phyloP scores from a whole-genome alignment of 2,329 filamentous ascomycete genomes.

The Fusarium nematophilum region DNA sequence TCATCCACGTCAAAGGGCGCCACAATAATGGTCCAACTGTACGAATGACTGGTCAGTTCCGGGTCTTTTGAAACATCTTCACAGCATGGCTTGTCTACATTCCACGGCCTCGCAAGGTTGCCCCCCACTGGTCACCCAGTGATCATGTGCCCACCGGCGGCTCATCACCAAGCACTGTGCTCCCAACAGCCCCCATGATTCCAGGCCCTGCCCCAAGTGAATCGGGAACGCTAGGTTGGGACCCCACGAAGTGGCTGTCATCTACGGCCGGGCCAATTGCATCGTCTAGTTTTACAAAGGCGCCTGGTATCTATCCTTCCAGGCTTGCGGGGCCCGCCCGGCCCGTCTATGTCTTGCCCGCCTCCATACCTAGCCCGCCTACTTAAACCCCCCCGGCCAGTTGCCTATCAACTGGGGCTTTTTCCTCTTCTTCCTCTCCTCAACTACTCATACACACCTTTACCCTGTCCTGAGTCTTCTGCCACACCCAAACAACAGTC shows the following conservation, averaged over 20 bases:
- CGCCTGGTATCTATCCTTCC: constrained; percentile 36
- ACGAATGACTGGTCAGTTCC: constrained; percentile 23
- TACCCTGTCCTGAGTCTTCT: constrained; percentile 22
- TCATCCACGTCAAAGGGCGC: constrained; percentile 13
- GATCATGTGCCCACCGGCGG: constrained; percentile 32
- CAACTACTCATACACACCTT: constrained; percentile 7
- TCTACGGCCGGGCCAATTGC: constrained; percentile 23
- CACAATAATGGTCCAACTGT: constrained; percentile 12
- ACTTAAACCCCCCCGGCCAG: constrained; percentile 32
- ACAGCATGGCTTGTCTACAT: constrained; percentile 32
- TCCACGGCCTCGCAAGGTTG: constrained; percentile 18
- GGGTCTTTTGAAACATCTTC: constrained; percentile 12
- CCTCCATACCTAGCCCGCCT: constrained; percentile 22
- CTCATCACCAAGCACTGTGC: constrained; percentile 34
- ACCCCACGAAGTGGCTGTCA: constrained; percentile 33
- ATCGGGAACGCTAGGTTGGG: constrained; percentile 18
- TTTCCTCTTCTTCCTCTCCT: constrained; percentile 11
- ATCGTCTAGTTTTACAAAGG: neutral
- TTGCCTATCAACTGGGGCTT: constrained; percentile 16
- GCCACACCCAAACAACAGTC: constrained; percentile 29
- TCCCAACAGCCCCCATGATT: constrained; percentile 22
- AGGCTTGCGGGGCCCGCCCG: constrained; percentile 18
- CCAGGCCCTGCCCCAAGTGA: constrained; percentile 12
- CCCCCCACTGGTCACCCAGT: constrained; percentile 20
- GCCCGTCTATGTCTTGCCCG: constrained; percentile 20